phyloP scores from a whole-genome alignment of 129 eudicot genomes.

The Tagetes patula region DNA sequence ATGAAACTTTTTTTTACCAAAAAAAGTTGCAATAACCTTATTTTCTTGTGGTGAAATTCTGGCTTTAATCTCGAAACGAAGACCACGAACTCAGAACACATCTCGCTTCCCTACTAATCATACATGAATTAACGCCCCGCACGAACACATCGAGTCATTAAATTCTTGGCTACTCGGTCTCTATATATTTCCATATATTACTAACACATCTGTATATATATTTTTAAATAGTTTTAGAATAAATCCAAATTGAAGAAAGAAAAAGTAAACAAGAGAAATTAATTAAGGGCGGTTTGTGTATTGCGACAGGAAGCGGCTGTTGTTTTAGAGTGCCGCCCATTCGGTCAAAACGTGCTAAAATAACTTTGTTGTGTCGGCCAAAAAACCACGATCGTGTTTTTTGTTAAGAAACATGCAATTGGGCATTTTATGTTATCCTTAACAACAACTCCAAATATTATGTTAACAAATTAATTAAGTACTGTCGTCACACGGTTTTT shows the following conservation, averaged over 20 bases:
- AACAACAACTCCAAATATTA: conserved; percentile 14
- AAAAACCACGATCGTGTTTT: conserved; percentile 25
- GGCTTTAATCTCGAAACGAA: too few relatives aligned
- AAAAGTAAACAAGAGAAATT: conserved; percentile 4
- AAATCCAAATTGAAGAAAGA: neutral
- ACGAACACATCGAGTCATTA: neutral
- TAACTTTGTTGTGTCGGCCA: conserved; percentile 26
- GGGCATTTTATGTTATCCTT: conserved; percentile 27
- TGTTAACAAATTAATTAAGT: neutral
- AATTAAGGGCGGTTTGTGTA: conserved; percentile 9
- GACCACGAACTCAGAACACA: too few relatives aligned
- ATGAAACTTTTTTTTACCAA: too few relatives aligned
- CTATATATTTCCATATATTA: too few relatives aligned
- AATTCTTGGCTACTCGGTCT: too few relatives aligned
- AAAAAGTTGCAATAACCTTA: too few relatives aligned
- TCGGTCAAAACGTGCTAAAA: conserved; percentile 39
- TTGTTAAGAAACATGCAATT: conserved; percentile 30
- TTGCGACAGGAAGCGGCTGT: conserved; percentile 28
- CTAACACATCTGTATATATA: neutral
- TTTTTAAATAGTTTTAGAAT: neutral
- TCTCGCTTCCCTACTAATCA: too few relatives aligned
- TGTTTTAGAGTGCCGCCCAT: conserved; percentile 33
- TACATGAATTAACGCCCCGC: too few relatives aligned
- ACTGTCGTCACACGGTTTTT: conserved; percentile 29
- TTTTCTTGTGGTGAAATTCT: too few relatives aligned